Base-by-base conservation (phyloP, 1,284 basidiomycete genomes). In the Malassezia dermatis region DNA sequence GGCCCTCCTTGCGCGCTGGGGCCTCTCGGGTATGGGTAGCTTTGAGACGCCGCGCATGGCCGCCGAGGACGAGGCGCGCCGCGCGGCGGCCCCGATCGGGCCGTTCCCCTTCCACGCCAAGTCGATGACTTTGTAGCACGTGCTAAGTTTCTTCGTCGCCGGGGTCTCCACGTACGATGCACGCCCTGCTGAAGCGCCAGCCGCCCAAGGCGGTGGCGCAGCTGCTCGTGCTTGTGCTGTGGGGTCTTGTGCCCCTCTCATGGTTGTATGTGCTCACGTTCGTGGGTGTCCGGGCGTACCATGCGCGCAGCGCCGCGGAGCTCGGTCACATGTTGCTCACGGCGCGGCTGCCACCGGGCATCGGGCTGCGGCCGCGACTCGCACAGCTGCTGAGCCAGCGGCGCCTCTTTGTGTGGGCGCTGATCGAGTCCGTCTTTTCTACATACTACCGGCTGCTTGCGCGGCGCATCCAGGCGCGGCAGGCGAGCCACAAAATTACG, bases 1-100 rank as follows among this genome's bases (percentile, higher is more conserved):
- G 76, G 81, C 83, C 10, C 89, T 96, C 89, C 86, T 96, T 80
- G 79, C 76, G 7, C 82, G 89, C 54, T 95, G 89, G 90, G 93
- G 93, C 31, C 78, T 98, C 30, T 79, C 85, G 55, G 89, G 90
- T 24, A 89, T 95, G 88, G 79, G 79, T 55, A 89, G 86, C 73
- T 94, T 76, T 58, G 55, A 76, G 66, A 64, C 74, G 60, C 49
- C 49, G 34, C 48, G 54, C 15, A 37, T 45, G 47, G 34, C 48
- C 40, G 47, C 47, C 7, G 28, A 45, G 24, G 23, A 34, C 12
- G 24, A 23, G 13, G 21, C 34, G 34, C 21, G 10, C 6, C 8
- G 26, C 35, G 1, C 26, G 10, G 24, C n/a, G 7, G 24, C 26
- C 7, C n/a, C 26, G n/a, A n/a, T 10, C 23, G 15, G 23, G 35